phyloP scores from a whole-genome alignment of 345 rosid species.

The Eucalyptus polyanthemos region DNA sequence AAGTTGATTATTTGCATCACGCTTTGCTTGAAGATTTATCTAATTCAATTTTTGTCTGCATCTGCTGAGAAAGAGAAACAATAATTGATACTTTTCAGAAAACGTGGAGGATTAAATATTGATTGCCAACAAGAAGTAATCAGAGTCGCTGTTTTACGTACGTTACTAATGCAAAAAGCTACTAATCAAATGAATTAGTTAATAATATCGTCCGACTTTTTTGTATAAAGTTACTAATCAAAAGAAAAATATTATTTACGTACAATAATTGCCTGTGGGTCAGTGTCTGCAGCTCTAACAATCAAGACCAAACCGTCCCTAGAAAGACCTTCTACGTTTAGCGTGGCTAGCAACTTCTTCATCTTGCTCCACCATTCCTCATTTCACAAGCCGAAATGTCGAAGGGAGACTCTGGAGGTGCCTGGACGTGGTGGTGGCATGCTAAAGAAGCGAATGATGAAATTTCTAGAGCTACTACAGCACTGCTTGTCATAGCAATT shows the following conservation, averaged over 20 bases:
- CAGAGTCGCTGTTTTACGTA: too few species aligned
- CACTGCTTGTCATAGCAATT: background rate
- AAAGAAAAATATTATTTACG: background rate
- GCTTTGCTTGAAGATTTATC: background rate
- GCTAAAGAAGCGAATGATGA: background rate
- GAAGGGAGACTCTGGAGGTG: background rate
- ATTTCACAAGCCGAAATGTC: background rate
- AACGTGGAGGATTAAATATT: background rate
- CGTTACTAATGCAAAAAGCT: too few species aligned
- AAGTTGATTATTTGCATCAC: background rate
- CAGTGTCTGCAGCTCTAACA: background rate
- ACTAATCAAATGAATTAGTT: too few species aligned
- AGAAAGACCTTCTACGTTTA: too few species aligned
- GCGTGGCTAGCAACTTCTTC: background rate
- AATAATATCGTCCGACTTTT: background rate
- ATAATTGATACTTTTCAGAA: background rate
- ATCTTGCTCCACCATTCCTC: background rate
- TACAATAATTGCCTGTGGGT: background rate
- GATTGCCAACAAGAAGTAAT: background rate
- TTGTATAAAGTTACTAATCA: background rate
- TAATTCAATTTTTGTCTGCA: background rate
- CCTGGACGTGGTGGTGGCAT: background rate
- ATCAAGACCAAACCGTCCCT: background rate
- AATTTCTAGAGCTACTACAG: background rate
- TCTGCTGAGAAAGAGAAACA: background rate